Conservation (phyloP, 768 basidiomycete species). For the Russula foetens region DNA sequence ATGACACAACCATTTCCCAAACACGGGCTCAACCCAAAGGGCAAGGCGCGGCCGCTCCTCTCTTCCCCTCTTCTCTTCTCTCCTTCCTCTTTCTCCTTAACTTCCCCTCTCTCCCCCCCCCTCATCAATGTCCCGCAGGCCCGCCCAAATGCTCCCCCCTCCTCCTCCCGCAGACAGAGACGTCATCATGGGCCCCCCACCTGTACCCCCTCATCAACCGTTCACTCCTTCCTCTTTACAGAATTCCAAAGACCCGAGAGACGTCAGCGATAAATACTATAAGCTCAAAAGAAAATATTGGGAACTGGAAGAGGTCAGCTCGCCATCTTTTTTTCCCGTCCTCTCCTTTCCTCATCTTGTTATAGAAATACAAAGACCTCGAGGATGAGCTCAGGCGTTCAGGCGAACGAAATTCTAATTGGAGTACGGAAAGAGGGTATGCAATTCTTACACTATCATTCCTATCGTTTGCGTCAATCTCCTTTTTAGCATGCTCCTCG, state of each 20-base stretch:
- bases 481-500: conserved; percentile 39
- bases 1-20: conserved; percentile 20
- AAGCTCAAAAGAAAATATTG: conserved; percentile 58
- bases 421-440: conserved; percentile 57
- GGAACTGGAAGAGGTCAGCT: conserved; percentile 60
- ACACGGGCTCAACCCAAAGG: conserved; percentile 20
- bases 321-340: too few relatives aligned
- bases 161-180: conserved; percentile 37
- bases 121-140: conserved; percentile 15
- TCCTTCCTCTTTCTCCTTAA: neutral
- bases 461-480: conserved; percentile 12
- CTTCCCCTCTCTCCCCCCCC: conserved; percentile 11
- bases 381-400: conserved; percentile 49
- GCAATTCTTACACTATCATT: conserved; percentile 23
- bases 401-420: conserved; percentile 54
- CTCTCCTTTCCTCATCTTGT: neutral
- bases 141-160: conserved; percentile 18
- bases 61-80: conserved; percentile 9
- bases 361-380: conserved; percentile 52
- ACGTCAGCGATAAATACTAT: conserved; percentile 52
- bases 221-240: conserved; percentile 25
- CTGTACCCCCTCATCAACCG: conserved; percentile 31
- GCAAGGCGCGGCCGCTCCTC: conserved; percentile 19
- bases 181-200: conserved; percentile 44
- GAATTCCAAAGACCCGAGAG: conserved; percentile 34